Evolutionary conservation across 2,329 filamentous ascomycete species (phyloP), one percentile per base, ranked within the genome.

Genomic region (Ceratocystis smalleyi): DNA sequence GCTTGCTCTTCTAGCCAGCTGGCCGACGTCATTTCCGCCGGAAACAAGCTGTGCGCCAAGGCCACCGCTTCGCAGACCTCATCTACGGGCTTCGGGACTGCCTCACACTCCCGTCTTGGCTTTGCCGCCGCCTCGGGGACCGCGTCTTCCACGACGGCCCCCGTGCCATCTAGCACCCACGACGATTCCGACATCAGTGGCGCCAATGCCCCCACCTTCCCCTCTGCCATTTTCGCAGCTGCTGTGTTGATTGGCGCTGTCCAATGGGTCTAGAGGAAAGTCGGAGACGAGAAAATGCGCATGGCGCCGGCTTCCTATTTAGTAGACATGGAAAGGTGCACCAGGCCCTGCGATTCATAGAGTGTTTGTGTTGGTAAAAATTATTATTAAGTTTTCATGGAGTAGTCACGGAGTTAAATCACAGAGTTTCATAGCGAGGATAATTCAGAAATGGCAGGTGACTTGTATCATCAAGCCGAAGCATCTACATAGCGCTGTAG

Each of bases 1-100:
- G 70, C 71, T 49, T 80, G 78, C 69, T 64, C 67, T 10, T 30
- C 67, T 1, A 45, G 64, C 35, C 72, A 74, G 8, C 69, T 77
- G 24, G 49, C 65, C 27, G 69, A 71, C 64, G 74, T 73, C 17
- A 71, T 73, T 64, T 60, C 68, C 7, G 71, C 74, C 8, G 74
- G 74, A 12, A 61, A 59, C 12, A 68, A 64, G 2, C 70, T 71
- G 27, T 76, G 75, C 68, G 65, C 70, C 24, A 66, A 68, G 10
- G 69, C 65, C 30, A 68, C 69, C 10, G 67, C 69, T 10, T 67
- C 65, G 15, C 49, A 7, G 59, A 62, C 63, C 15, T 66, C 64
- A 15, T 59, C 17, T 61, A 64, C 65, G 6, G 45, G 60, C 24
- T 51, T 60, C 27, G 32, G 45, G 1, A 55, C 61, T 43, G 35